Evolutionary conservation across 306 rosid species (phyloP), one percentile per base, ranked within the genome.

Genomic region (Vigna hirtella): DNA sequence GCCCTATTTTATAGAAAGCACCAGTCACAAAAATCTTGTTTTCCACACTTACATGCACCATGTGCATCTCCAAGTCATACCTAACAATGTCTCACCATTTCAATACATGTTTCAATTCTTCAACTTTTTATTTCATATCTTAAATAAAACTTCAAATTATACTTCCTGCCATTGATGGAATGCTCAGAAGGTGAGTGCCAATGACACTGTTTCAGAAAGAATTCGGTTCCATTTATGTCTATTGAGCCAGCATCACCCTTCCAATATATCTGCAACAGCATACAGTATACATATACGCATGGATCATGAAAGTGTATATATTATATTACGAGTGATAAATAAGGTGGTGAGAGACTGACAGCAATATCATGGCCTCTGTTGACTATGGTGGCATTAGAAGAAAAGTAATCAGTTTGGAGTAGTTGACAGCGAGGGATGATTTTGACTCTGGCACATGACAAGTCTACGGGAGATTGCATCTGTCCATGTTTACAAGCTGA

Each of bases 311-410:
- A 38, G 42, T 7, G 1, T 38, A 38, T 36, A 36, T 36, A 26
- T 26, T 26, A 26, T 30, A 30, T 30, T 30, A 30, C 0, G 28
- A 26, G 28, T 26, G 28, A 26, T 26, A 42, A 2, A 9, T 7
- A 2, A 8, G 34, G 34, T 30, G 34, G 0, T 3, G 42, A 10
- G 48, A 1, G 18, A 36, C 38, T 49, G 0, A 76, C 79, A 13
- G 79, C 79, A 76, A 76, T 63, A 76, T 76, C 79, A 76, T 76
- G 79, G 72, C 79, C 79, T 49, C 79, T 76, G 48, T 76, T 76
- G 50, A 49, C 17, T 40, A 76, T 18, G 22, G 72, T 76, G 40
- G 79, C 79, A 76, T 63, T 76, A 4, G 63, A 49, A 76, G 79
- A 14, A 49, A 12, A 49, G 63, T 76, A 76, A 49, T 32, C 22